A percentile compares a stretch with the other conserved stretches of the same genome.
Evolutionary conservation across 139 green algal species (phyloP).

Genomic region (Micractinium conductrix): DNA sequence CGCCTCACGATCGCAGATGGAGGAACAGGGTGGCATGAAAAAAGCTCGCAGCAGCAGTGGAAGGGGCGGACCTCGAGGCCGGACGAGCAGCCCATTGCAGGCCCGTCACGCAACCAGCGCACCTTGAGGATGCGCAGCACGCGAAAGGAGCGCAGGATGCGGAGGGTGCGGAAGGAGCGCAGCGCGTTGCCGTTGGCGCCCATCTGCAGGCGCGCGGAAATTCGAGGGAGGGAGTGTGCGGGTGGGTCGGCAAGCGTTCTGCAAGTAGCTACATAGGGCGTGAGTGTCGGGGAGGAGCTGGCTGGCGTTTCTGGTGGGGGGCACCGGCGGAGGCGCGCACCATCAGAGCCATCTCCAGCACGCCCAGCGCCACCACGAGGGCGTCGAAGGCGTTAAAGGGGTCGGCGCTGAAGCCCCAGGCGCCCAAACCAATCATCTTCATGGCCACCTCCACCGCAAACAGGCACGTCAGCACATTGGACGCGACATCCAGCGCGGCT

Average conservation of each 20-base stretch:
- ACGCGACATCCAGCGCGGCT: slow-evolving; percentile 44
- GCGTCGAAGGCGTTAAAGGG: slow-evolving; percentile 83
- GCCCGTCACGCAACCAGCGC: slow-evolving; percentile 4
- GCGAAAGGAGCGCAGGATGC: slow-evolving; percentile 70
- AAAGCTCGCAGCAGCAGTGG: not conserved
- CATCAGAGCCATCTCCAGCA: slow-evolving; percentile 48
- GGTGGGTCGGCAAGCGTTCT: not conserved
- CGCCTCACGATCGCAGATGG: not conserved
- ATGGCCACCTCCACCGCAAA: slow-evolving; percentile 72
- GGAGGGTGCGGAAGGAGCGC: slow-evolving; percentile 40
- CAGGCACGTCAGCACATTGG: slow-evolving; percentile 69
- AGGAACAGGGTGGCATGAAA: not conserved
- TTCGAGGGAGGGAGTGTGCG: not conserved
- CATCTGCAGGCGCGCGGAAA: not conserved
- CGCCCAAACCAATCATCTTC: slow-evolving; percentile 73
- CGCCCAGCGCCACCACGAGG: slow-evolving; percentile 60
- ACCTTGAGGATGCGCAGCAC: slow-evolving; percentile 82
- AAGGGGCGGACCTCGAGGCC: not conserved
- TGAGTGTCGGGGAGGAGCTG: too few species aligned
- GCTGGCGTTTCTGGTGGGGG: not conserved
- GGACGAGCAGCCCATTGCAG: too few species aligned
- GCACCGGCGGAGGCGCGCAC: slow-evolving; percentile 16
- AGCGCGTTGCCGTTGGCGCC: slow-evolving; percentile 15
- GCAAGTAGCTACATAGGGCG: not conserved
- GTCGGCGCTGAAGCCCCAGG: slow-evolving; percentile 66